A percentile compares a stretch with the other conserved stretches of the same genome.
Conservation (phyloP, 768 basidiomycete genomes). For the Rhodosporidiobolus sp. region DNA sequence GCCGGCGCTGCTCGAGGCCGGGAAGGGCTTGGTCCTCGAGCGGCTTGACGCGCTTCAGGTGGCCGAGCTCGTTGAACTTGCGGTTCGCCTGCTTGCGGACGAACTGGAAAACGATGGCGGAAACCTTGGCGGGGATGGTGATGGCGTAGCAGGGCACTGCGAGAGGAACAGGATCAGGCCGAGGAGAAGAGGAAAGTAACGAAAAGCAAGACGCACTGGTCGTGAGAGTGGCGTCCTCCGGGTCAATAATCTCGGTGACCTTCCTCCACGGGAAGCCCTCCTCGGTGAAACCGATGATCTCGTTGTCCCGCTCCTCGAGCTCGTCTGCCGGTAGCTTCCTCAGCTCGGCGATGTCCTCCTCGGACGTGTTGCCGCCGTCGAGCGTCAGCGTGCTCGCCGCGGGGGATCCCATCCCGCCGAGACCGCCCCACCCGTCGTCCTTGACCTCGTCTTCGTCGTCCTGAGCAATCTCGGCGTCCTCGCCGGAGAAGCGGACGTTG, state of each 20-base stretch:
- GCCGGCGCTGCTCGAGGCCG: neutral
- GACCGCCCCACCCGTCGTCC: slow-evolving; percentile 35
- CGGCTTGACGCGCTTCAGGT: slow-evolving; percentile 37
- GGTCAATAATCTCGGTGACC: slow-evolving; percentile 35
- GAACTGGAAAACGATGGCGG: slow-evolving; percentile 28
- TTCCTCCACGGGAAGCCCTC: slow-evolving; percentile 37
- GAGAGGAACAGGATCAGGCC: neutral
- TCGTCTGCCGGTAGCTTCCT: neutral
- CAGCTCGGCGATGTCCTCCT: neutral
- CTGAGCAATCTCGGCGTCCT: slow-evolving; percentile 8
- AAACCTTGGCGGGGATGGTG: slow-evolving; percentile 17
- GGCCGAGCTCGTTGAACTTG: slow-evolving; percentile 31
- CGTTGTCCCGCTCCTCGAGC: slow-evolving; percentile 20
- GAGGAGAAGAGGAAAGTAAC: neutral
- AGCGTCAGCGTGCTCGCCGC: neutral
- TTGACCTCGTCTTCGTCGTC: slow-evolving; percentile 15
- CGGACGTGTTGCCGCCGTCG: neutral
- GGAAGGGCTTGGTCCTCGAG: neutral
- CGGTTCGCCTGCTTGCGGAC: slow-evolving; percentile 22
- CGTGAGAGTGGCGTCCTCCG: slow-evolving; percentile 29
- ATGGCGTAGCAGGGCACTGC: slow-evolving; percentile 36
- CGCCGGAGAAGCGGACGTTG: slow-evolving; percentile 36
- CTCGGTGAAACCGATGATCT: slow-evolving; percentile 33
- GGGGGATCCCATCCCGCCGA: slow-evolving; percentile 6
- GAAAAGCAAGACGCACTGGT: slow-evolving; percentile 10